These are phyloP conservation scores for Fusarium sp. DNA, from an alignment of 2,329 filamentous ascomycete species.

Conservation along the genomic window DNA sequence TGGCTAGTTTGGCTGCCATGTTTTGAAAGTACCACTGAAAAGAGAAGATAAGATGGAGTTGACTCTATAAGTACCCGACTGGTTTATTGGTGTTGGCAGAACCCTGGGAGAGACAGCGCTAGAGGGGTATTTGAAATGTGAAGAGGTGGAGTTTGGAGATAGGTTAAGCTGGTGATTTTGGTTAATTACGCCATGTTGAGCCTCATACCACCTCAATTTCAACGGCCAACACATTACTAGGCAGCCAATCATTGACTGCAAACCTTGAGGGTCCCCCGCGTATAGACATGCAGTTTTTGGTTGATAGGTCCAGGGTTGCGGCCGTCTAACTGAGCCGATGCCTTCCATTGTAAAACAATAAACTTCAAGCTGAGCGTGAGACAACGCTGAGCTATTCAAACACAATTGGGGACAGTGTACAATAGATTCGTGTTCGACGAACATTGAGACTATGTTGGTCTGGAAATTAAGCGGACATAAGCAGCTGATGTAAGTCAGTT, in stretches of 20 bases:
- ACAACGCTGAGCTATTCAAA: neutral
- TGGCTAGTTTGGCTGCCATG: constrained; percentile 42
- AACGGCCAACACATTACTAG: neutral
- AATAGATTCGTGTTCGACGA: neutral
- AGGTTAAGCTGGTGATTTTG: neutral
- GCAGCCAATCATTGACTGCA: constrained; percentile 14
- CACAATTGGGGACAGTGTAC: neutral
- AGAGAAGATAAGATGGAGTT: neutral
- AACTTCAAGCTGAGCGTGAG: neutral
- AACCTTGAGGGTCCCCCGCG: neutral
- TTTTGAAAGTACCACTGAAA: neutral
- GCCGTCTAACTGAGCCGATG: neutral
- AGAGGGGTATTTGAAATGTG: neutral
- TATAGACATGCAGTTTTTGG: neutral
- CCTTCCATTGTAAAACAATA: neutral
- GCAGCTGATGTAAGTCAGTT: neutral
- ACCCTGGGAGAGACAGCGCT: neutral
- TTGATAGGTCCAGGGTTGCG: neutral
- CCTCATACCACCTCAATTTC: constrained; percentile 10
- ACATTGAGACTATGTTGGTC: neutral
- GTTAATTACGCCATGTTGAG: constrained; percentile 22
- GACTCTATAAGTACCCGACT: neutral
- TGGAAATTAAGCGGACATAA: constrained; percentile 5
- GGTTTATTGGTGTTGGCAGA: neutral
- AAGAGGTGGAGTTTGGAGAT: neutral